phyloP scores from a whole-genome alignment of 306 rosid species.

The Sicyos edulis region DNA sequence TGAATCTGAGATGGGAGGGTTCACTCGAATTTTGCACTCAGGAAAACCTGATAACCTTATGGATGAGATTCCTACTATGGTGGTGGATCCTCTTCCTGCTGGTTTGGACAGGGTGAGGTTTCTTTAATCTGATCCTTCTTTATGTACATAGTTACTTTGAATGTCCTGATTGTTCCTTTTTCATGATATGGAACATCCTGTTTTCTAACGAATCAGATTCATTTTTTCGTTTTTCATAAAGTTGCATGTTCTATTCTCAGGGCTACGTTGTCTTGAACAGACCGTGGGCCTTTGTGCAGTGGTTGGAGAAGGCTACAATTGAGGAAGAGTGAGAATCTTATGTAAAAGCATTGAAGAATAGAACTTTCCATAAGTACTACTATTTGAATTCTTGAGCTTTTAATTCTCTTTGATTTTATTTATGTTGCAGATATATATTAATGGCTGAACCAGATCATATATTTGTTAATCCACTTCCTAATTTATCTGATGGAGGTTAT shows the following conservation, averaged over 20 bases:
- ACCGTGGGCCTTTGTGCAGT: slow-evolving; percentile 99
- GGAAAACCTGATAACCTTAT: slow-evolving; percentile 86
- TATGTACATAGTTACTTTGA: background rate
- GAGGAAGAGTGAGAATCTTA: slow-evolving; percentile 73
- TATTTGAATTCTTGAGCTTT: background rate
- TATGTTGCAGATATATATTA: slow-evolving; percentile 62
- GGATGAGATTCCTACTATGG: slow-evolving; percentile 92
- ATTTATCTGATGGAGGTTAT: slow-evolving; percentile 63
- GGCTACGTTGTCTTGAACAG: slow-evolving; percentile 89
- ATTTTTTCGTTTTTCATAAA: background rate
- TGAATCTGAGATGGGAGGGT: slow-evolving; percentile 93
- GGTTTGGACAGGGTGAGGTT: slow-evolving; percentile 77
- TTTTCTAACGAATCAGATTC: background rate
- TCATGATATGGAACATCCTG: background rate
- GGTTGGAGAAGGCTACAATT: slow-evolving; percentile 71
- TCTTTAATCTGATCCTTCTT: background rate
- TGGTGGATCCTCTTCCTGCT: slow-evolving; percentile 91
- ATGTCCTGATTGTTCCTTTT: too few species aligned
- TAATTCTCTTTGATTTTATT: slow-evolving; percentile 22
- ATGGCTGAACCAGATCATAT: slow-evolving; percentile 98
- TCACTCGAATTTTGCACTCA: slow-evolving; percentile 88
- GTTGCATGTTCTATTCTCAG: slow-evolving; percentile 29
- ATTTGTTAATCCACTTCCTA: slow-evolving; percentile 79
- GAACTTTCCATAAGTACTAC: background rate
- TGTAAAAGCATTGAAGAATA: slow-evolving; percentile 18